A percentile compares a stretch with the other conserved stretches of the same genome.
phyloP scores from a whole-genome alignment of 169 alveolate species.

The Theileria equi region DNA sequence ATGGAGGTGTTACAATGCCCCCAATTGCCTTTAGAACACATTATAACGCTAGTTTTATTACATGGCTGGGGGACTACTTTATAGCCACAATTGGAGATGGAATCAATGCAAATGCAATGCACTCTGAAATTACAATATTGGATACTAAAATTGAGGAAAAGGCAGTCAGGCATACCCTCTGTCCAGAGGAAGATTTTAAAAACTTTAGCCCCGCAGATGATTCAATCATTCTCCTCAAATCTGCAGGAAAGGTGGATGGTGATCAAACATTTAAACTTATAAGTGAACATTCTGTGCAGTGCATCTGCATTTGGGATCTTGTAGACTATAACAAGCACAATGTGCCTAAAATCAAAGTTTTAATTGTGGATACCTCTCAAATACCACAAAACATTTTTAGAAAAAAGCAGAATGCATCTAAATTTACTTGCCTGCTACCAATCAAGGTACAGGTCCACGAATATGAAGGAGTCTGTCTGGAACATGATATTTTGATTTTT shows the following conservation, averaged over 20 bases:
- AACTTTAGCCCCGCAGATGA: neutral
- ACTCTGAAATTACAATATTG: neutral
- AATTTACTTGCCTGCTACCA: slow-evolving; percentile 35
- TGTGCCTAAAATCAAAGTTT: slow-evolving; percentile 34
- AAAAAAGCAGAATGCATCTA: slow-evolving; percentile 15
- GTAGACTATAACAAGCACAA: slow-evolving; percentile 46
- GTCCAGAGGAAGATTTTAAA: neutral
- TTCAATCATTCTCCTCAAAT: too few relatives aligned
- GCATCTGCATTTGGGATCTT: slow-evolving; percentile 59
- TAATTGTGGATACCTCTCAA: slow-evolving; percentile 21
- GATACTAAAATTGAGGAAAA: slow-evolving; percentile 7
- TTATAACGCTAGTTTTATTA: slow-evolving; percentile 9
- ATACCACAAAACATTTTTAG: slow-evolving; percentile 7
- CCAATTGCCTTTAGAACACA: slow-evolving; percentile 50
- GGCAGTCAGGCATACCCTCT: neutral
- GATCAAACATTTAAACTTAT: neutral
- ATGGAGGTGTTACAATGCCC: slow-evolving; percentile 28
- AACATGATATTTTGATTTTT: slow-evolving; percentile 35
- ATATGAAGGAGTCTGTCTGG: neutral
- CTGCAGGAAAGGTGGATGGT: slow-evolving; percentile 7
- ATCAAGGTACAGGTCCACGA: neutral
- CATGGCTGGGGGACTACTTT: slow-evolving; percentile 47
- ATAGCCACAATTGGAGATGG: slow-evolving; percentile 49
- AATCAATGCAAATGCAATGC: too few relatives aligned
- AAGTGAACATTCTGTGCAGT: slow-evolving; percentile 13